phyloP scores from a whole-genome alignment of 345 rosid species.

The Tarenaya hassleriana region DNA sequence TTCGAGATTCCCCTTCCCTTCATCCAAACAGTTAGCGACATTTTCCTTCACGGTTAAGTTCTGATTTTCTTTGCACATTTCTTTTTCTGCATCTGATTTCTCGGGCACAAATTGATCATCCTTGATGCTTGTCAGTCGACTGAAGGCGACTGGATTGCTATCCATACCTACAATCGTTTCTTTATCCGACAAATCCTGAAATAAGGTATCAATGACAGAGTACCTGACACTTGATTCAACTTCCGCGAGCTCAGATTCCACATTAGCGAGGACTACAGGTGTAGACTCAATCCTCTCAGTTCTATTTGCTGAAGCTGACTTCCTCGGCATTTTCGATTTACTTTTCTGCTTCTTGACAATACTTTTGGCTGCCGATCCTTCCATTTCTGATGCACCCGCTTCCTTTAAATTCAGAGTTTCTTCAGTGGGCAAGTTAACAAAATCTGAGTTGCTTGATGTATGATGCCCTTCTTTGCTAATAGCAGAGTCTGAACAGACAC shows the following conservation, averaged over 20 bases:
- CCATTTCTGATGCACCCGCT: neutral
- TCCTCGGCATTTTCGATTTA: constrained; percentile 19
- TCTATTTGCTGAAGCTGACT: constrained; percentile 18
- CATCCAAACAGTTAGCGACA: constrained; percentile 16
- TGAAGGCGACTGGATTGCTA: constrained; percentile 4
- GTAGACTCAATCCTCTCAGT: constrained; percentile 15
- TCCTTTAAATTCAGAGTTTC: constrained; percentile 4
- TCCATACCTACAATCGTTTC: constrained; percentile 18
- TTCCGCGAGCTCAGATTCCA: constrained; percentile 23
- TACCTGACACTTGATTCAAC: constrained; percentile 14
- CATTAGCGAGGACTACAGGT: constrained; percentile 3
- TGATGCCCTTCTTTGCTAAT: constrained; percentile 28
- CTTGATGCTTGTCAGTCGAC: constrained; percentile 5
- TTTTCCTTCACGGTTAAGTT: constrained; percentile 18
- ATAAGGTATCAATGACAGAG: constrained; percentile 12
- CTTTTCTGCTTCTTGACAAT: constrained; percentile 23
- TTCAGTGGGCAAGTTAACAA: neutral
- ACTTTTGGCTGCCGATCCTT: neutral
- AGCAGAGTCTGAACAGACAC: constrained; percentile 27
- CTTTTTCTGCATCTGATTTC: constrained; percentile 7
- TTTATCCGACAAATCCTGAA: neutral
- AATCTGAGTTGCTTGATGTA: constrained; percentile 12
- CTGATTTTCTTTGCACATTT: constrained; percentile 18
- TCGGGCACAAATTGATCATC: constrained; percentile 24
- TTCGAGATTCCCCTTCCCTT: constrained; percentile 15